Base-by-base conservation (phyloP, 768 basidiomycete genomes). In the Suillus brevipes region DNA sequence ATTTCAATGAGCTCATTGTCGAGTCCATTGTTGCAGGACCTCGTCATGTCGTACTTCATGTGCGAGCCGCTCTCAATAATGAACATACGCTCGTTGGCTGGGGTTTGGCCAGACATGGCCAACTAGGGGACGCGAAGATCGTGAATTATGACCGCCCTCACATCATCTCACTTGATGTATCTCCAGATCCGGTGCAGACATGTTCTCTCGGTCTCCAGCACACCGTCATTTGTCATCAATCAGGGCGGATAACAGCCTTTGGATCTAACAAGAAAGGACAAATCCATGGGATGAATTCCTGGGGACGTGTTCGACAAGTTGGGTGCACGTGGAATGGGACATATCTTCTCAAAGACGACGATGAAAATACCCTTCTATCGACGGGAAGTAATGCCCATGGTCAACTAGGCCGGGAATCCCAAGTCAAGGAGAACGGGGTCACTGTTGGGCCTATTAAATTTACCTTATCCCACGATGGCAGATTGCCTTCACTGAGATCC, bases 81-180 rank as follows among this genome's bases (percentile, higher is more conserved):
- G 70, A 71, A 25, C 67, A 76, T 53, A 34, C 83, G 14, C 80
- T 89, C 6, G 69, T 82, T 14, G 95, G 95, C 8, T 98, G 96
- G 95, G 96, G 95, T 6, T 80, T 88, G 2, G 84, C 87, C 16
- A 81, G 96, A 38, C 94, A 96, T 70, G 94, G 94, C 4, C 95
- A 98, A 72, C 84, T 99, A 2, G 92, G 91, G 5, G 67, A 73
- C 31, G 43, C 38, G 14, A 63, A 62, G 13, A 47, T 14, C 14
- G 70, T 71, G 10, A 64, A 45, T 42, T 38, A 65, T 6, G 53
- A 61, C 4, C 67, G 65, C 28, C 79, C 80, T 18, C 69, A 49
- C 12, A 65, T 79, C 6, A 70, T 92, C 12, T 65, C 74, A 6
- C 52, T 77, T 6, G 69, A 75, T 61, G 59, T 71, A 20, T 37